Percentiles rank a stretch among this genome's conserved stretches.
Evolutionary conservation across 495 filamentous ascomycete species (phyloP).

Genomic region (Aspergillus mulundensis): DNA sequence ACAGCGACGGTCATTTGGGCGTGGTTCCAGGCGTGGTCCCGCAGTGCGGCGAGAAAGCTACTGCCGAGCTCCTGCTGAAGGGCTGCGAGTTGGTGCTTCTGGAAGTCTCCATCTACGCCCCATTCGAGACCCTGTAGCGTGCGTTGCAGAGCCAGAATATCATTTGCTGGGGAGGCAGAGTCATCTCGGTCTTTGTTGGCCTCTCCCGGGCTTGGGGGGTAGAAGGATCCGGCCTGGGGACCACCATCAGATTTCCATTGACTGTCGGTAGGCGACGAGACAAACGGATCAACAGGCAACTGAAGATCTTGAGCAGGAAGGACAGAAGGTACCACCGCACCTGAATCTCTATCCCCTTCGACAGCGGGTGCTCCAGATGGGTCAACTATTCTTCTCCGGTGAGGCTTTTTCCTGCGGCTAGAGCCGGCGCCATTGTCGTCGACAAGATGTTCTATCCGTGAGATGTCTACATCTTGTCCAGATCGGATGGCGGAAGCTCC

Average conservation of each 20-base stretch:
- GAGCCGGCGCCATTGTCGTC: slow-evolving; percentile 32
- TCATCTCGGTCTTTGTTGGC: slow-evolving; percentile 17
- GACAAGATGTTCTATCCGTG: background rate
- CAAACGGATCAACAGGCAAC: slow-evolving; percentile 27
- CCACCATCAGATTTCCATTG: slow-evolving; percentile 36
- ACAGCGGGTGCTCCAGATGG: slow-evolving; percentile 59
- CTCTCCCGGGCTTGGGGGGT: slow-evolving; percentile 23
- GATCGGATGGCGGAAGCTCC: background rate
- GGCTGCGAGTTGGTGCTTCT: slow-evolving; percentile 79
- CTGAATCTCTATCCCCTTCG: slow-evolving; percentile 32
- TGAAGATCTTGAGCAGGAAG: slow-evolving; percentile 32
- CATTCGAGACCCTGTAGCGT: slow-evolving; percentile 44
- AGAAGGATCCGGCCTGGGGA: slow-evolving; percentile 30
- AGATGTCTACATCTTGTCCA: slow-evolving; percentile 4
- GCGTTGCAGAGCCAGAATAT: slow-evolving; percentile 13
- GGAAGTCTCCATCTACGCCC: slow-evolving; percentile 70
- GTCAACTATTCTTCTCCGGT: slow-evolving; percentile 78
- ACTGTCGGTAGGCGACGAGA: slow-evolving; percentile 29
- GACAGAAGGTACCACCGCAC: slow-evolving; percentile 25
- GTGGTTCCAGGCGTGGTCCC: slow-evolving; percentile 66
- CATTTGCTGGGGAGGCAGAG: slow-evolving; percentile 13
- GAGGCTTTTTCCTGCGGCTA: slow-evolving; percentile 46
- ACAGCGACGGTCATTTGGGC: slow-evolving; percentile 29
- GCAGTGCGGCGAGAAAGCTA: slow-evolving; percentile 79
- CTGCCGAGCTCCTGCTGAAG: slow-evolving; percentile 78